Evolutionary conservation across 768 basidiomycete genomes (phyloP).

Genomic region (Mycena pura): DNA sequence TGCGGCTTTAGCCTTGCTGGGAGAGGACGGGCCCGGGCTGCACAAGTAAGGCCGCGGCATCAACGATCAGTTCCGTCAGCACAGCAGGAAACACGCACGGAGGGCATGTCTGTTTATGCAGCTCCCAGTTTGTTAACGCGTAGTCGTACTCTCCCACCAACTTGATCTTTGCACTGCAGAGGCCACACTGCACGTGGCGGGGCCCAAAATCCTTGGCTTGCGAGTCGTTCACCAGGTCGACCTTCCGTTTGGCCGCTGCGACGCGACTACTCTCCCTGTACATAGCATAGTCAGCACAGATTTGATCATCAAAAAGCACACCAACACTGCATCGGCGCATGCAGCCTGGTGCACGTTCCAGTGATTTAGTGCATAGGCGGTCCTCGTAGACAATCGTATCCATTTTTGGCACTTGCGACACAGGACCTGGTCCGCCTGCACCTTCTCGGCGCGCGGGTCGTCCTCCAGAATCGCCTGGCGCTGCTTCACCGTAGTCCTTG

Average conservation of each 20-base stretch:
- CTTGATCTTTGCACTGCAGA: slow-evolving; percentile 53
- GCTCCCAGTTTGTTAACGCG: slow-evolving; percentile 65
- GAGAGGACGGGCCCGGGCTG: slow-evolving; percentile 18
- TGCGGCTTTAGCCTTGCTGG: slow-evolving; percentile 10
- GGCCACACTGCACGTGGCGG: slow-evolving; percentile 54
- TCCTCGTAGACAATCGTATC: slow-evolving; percentile 56
- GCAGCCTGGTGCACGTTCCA: slow-evolving; percentile 61
- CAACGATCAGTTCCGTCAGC: slow-evolving; percentile 8
- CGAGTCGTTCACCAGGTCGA: slow-evolving; percentile 67
- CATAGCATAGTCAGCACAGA: background rate
- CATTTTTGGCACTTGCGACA: slow-evolving; percentile 71
- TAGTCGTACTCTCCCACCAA: slow-evolving; percentile 62
- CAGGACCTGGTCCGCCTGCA: slow-evolving; percentile 57
- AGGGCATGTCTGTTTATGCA: slow-evolving; percentile 63
- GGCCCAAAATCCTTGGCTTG: slow-evolving; percentile 59
- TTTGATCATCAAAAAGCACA: slow-evolving; percentile 12
- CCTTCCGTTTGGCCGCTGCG: slow-evolving; percentile 66
- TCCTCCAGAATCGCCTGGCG: slow-evolving; percentile 58
- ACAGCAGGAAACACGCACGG: slow-evolving; percentile 23
- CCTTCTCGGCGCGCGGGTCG: slow-evolving; percentile 58
- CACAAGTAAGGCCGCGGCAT: background rate
- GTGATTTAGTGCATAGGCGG: slow-evolving; percentile 51
- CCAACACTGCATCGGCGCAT: slow-evolving; percentile 54
- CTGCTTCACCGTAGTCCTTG: slow-evolving; percentile 46
- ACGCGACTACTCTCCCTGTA: slow-evolving; percentile 64